Conservation (phyloP, 2,329 filamentous ascomycete genomes). For the Microsporum ferrugineum region DNA sequence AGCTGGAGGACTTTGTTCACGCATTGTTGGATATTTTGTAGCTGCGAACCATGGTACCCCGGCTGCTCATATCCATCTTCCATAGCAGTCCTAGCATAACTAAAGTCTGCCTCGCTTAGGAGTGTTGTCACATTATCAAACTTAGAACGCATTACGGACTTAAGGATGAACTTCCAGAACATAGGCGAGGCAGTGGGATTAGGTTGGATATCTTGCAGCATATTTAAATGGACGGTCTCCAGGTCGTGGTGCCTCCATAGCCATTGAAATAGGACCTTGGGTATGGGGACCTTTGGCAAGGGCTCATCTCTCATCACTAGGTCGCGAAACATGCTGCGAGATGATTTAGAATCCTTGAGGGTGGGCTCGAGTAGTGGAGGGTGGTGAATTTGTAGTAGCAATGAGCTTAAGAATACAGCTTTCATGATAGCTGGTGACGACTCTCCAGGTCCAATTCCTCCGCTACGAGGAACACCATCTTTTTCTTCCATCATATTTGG, state of each 20-base stretch:
- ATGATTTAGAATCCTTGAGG: conserved; percentile 17
- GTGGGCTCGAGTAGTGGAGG: conserved; percentile 36
- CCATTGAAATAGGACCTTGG: conserved; percentile 75
- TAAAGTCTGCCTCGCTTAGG: conserved; percentile 66
- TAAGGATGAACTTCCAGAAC: conserved; percentile 80
- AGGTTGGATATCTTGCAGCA: conserved; percentile 53
- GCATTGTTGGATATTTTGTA: conserved; percentile 67
- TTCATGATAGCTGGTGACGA: conserved; percentile 56
- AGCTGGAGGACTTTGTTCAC: conserved; percentile 56
- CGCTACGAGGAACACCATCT: conserved; percentile 30
- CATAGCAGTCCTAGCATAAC: conserved; percentile 53
- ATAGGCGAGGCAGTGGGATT: conserved; percentile 64
- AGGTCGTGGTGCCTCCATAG: conserved; percentile 63
- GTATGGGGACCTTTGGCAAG: conserved; percentile 42
- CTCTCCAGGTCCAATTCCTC: conserved; percentile 55
- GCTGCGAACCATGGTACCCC: conserved; percentile 61
- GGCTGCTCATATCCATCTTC: conserved; percentile 52
- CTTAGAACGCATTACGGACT: conserved; percentile 62
- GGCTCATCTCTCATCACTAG: conserved; percentile 22
- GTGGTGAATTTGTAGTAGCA: conserved; percentile 71
- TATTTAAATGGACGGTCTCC: conserved; percentile 54
- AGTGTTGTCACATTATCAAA: conserved; percentile 55
- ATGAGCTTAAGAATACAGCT: conserved; percentile 63
- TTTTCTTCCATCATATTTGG: conserved; percentile 33
- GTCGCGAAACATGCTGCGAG: conserved; percentile 19